These are phyloP conservation scores for Gnaphalium uliginosum DNA, from an alignment of 129 eudicot species.

Conservation along the genomic window DNA sequence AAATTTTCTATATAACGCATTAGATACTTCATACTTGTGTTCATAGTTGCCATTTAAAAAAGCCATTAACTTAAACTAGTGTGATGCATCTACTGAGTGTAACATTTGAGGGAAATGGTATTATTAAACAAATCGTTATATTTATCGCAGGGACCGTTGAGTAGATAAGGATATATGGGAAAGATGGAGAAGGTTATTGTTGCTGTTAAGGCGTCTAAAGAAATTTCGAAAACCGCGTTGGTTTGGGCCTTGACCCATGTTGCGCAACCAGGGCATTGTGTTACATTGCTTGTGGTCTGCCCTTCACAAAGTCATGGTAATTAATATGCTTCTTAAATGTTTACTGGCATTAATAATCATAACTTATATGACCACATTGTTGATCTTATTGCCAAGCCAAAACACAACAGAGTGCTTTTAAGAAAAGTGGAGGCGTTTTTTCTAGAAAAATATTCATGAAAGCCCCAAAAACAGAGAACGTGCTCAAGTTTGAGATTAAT, in stretches of 20 bases:
- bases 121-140: background rate
- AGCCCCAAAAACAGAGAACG: too few relatives aligned
- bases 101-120: background rate
- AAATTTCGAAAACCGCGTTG: conserved; percentile 78
- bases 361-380: background rate
- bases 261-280: conserved; percentile 92
- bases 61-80: background rate
- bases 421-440: too few relatives aligned
- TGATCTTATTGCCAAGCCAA: background rate
- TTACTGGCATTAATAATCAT: background rate
- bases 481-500: too few relatives aligned
- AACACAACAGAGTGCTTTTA: too few relatives aligned
- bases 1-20: conserved; percentile 1
- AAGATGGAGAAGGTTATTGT: conserved; percentile 76
- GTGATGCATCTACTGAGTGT: background rate
- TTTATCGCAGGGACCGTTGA: conserved; percentile 37
- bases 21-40: conserved; percentile 4
- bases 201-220: conserved; percentile 91
- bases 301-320: conserved; percentile 74
- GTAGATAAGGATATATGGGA: conserved; percentile 52
- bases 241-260: conserved; percentile 97
- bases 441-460: too few relatives aligned
- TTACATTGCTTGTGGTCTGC: conserved; percentile 77
- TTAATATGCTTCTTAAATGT: conserved; percentile 4
- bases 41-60: conserved; percentile 1